Evolutionary conservation across 805 yeast species (phyloP).

Genomic region (Priceomyces medius): DNA sequence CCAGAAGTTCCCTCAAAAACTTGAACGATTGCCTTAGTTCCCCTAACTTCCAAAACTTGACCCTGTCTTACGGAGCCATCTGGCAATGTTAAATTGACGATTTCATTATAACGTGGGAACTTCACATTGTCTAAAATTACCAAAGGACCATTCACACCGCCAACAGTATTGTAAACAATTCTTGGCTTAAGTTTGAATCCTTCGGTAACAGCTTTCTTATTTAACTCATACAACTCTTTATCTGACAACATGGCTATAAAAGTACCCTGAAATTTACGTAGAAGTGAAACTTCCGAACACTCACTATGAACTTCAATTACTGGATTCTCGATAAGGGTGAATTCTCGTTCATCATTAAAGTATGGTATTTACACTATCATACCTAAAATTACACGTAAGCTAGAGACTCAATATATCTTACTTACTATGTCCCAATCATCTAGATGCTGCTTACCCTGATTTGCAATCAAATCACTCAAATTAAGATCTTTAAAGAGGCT

Average conservation of each 20-base stretch:
- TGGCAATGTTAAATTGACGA: slow-evolving; percentile 93
- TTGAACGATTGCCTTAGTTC: slow-evolving; percentile 95
- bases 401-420: slow-evolving; percentile 17
- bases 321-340: slow-evolving; percentile 11
- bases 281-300: slow-evolving; percentile 1
- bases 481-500: slow-evolving; percentile 20
- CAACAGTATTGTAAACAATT: slow-evolving; percentile 91
- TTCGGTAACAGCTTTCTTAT: slow-evolving; percentile 88
- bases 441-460: slow-evolving; percentile 20
- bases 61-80: slow-evolving; percentile 96
- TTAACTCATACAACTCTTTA: slow-evolving; percentile 62
- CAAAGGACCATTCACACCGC: slow-evolving; percentile 97
- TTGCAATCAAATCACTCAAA: slow-evolving; percentile 20
- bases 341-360: slow-evolving; percentile 4
- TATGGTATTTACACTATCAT: slow-evolving; percentile 5
- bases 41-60: slow-evolving; percentile 97
- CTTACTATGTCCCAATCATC: slow-evolving; percentile 40
- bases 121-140: slow-evolving; percentile 61
- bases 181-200: slow-evolving; percentile 92
- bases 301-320: background rate
- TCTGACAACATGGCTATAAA: slow-evolving; percentile 33
- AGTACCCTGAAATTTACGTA: background rate
- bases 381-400: slow-evolving; percentile 7
- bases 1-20: slow-evolving; percentile 99
- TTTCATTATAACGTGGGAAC: slow-evolving; percentile 81